These are phyloP conservation scores for Kodamaea fukazawae DNA, from an alignment of 805 yeast genomes.

Conservation along the genomic window DNA sequence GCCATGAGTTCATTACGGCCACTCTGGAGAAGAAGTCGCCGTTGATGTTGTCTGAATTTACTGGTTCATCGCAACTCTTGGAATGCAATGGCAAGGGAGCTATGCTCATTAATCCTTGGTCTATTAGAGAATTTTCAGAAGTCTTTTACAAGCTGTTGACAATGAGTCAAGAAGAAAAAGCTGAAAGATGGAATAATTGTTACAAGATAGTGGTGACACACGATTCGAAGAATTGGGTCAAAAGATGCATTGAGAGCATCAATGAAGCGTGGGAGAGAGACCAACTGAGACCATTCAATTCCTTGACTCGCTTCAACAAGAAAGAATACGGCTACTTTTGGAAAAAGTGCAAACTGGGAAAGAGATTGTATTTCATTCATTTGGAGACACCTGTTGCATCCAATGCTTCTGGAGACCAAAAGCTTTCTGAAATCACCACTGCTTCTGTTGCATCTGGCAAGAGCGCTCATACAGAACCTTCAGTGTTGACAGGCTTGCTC, in stretches of 20 bases:
- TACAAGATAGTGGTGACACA: constrained; percentile 57
- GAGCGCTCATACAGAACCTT: constrained; percentile 46
- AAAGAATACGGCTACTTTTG: constrained; percentile 34
- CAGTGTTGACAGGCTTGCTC: constrained; percentile 51
- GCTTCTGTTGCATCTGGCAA: constrained; percentile 20
- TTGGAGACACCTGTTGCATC: constrained; percentile 44
- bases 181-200: constrained; percentile 59
- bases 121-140: constrained; percentile 61
- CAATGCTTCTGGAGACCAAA: constrained; percentile 5
- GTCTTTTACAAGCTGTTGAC: constrained; percentile 62
- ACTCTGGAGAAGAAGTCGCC: constrained; percentile 73
- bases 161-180: constrained; percentile 59
- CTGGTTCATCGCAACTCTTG: constrained; percentile 86
- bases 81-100: constrained; percentile 56
- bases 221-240: constrained; percentile 77
- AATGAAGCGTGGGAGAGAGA: constrained; percentile 39
- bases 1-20: constrained; percentile 88
- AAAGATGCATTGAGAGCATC: constrained; percentile 52
- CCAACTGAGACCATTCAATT: constrained; percentile 23
- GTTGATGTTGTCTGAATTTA: constrained; percentile 83
- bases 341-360: constrained; percentile 20
- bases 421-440: constrained; percentile 16
- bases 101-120: constrained; percentile 88
- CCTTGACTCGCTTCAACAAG: constrained; percentile 30
- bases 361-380: constrained; percentile 52